These are phyloP conservation scores for Rhizopogon vulgaris DNA, from an alignment of 768 basidiomycete genomes.

Conservation along the genomic window DNA sequence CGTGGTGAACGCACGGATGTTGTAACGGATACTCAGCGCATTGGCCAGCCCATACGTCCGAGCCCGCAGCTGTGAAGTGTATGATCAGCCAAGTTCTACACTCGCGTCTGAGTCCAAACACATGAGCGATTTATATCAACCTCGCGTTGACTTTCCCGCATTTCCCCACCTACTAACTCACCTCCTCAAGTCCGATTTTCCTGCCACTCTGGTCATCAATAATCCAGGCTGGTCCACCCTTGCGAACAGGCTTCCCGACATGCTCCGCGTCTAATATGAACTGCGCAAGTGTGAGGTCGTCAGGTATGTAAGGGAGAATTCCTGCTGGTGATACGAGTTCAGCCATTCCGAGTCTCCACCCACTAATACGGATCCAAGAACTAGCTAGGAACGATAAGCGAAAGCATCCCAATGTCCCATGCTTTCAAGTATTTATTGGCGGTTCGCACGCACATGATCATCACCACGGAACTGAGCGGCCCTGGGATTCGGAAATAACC, in stretches of 20 bases:
- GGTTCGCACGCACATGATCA: too few relatives aligned
- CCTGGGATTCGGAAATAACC: too few relatives aligned
- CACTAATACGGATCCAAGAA: neutral
- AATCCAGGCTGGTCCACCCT: slow-evolving; percentile 28
- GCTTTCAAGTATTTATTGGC: too few relatives aligned
- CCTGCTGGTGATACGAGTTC: slow-evolving; percentile 24
- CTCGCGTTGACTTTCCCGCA: neutral
- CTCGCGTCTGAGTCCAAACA: too few relatives aligned
- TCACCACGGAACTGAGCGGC: too few relatives aligned
- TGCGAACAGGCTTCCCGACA: slow-evolving; percentile 21
- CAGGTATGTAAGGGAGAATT: slow-evolving; percentile 28
- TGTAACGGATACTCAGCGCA: slow-evolving; percentile 27
- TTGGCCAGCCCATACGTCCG: slow-evolving; percentile 34
- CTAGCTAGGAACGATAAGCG: neutral
- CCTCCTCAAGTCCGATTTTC: slow-evolving; percentile 31
- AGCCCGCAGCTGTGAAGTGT: slow-evolving; percentile 24
- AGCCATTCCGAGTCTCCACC: slow-evolving; percentile 14
- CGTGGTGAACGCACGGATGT: slow-evolving; percentile 23
- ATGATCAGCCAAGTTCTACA: neutral
- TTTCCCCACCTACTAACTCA: slow-evolving; percentile 7
- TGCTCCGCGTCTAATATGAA: slow-evolving; percentile 32
- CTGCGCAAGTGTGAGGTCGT: slow-evolving; percentile 31
- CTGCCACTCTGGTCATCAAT: slow-evolving; percentile 36
- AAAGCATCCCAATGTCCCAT: neutral
- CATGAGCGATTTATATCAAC: too few relatives aligned